Percentiles rank a stretch among this genome's conserved stretches.
phyloP scores from a whole-genome alignment of 2,329 filamentous ascomycete genomes.

The Diplodia intermedia region DNA sequence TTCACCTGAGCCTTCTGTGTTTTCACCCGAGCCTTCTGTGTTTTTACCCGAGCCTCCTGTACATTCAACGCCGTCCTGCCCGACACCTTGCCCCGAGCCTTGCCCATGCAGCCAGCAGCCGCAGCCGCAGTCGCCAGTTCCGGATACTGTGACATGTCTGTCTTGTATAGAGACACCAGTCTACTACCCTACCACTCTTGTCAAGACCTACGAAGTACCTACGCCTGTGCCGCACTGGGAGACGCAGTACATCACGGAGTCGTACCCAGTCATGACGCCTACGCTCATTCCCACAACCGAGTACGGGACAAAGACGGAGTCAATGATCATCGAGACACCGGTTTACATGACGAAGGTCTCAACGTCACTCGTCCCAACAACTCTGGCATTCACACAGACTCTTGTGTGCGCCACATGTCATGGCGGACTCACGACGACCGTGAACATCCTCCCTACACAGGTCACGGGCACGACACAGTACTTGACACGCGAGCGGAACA shows the following conservation, averaged over 20 bases:
- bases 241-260: not conserved
- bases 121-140: too few species aligned
- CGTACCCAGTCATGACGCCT: not conserved
- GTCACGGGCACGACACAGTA: not conserved
- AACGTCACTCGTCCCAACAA: not conserved
- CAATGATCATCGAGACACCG: not conserved
- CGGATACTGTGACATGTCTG: not conserved
- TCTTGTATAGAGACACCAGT: not conserved
- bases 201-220: not conserved
- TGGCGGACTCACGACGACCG: not conserved
- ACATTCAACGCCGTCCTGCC: not conserved
- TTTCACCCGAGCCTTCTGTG: too few species aligned
- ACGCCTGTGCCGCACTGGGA: not conserved
- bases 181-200: not conserved
- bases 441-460: not conserved
- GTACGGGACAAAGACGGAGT: not conserved
- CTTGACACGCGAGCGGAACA: not conserved
- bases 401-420: conserved; percentile 2
- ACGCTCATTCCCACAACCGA: not conserved
- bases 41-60: not conserved
- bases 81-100: not conserved
- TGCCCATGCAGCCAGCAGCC: not conserved
- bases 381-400: not conserved
- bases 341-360: not conserved
- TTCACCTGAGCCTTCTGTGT: too few species aligned